Base-by-base conservation (phyloP, 1,139 yeast species). In the Candida labiduridarum region DNA sequence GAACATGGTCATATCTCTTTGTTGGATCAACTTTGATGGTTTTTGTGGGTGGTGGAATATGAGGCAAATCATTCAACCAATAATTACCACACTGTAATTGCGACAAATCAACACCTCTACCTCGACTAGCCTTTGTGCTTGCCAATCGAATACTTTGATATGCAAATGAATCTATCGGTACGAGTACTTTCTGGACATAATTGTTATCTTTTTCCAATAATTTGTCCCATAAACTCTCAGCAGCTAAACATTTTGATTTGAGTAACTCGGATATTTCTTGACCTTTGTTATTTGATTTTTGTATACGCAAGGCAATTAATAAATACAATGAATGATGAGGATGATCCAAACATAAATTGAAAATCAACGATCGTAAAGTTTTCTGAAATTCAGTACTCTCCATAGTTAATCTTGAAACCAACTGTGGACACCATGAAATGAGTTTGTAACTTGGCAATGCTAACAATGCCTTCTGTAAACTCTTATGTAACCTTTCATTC, bases 371-470 rank as follows among this genome's bases (percentile, higher is more conserved):
- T 41, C 77, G 78, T 40, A 94, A 68, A 0, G 79, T 63, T 0
- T 53, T 57, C 59, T 90, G 97, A 59, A 90, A 91, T 0, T 52
- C 59, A 6, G 76, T 61, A 0, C 59, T 52, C 19, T 81, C 87
- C 36, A 67, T 67, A 0, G 83, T 71, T 19, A 92, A 65, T 51
- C 96, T 75, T 0, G 98, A 89, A 4, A 89, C 78, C 44, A 94
- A 74, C 63, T 94, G 99, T 51, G 89, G 85, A 43, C 86, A 75
- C 96, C 97, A 91, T 0, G 90, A 82, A 3, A 89, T 74, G 50
- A 90, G 79, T 58, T 84, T 84, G 59, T 74, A 72, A 18, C 80
- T 73, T 0, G 96, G 87, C 30, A 89, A 68, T 0, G 50, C 49
- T 1, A 63, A 56, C 3, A 79, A 64, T 15, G 74, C 68, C 0